phyloP scores from a whole-genome alignment of 2,329 filamentous ascomycete genomes.

The Diplocarpon mali region DNA sequence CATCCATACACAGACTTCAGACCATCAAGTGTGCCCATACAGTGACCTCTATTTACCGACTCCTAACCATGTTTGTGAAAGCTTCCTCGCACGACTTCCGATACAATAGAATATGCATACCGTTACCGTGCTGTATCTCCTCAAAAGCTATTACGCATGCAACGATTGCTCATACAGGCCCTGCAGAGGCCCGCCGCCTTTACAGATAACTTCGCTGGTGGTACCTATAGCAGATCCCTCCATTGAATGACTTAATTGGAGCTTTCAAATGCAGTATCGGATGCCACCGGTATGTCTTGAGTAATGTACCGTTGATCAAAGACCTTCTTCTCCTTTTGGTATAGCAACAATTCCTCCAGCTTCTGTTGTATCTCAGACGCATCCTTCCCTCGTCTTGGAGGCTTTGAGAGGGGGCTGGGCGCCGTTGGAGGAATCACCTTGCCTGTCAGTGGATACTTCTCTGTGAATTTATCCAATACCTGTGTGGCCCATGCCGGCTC shows the following conservation, averaged over 20 bases:
- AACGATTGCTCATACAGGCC: no score
- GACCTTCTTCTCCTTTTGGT: conserved; percentile 6
- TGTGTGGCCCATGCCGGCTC: conserved; percentile 16
- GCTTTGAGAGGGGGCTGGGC: neutral
- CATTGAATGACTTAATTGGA: neutral
- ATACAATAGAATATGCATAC: no score
- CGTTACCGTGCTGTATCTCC: no score
- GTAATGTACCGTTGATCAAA: neutral
- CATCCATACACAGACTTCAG: no score
- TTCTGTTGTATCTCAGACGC: conserved; percentile 6
- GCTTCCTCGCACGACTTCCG: no score
- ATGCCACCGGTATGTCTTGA: neutral
- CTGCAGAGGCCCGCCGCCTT: no score
- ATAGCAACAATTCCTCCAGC: conserved; percentile 5
- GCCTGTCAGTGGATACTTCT: conserved; percentile 26
- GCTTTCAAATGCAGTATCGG: neutral
- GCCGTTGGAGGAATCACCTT: neutral
- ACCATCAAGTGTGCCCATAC: no score
- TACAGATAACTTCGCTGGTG: no score
- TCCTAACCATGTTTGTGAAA: no score
- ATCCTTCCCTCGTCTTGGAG: neutral
- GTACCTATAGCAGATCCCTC: no score
- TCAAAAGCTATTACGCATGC: no score
- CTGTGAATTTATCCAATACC: conserved; percentile 19
- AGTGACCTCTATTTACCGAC: no score